Percentiles rank a stretch among this genome's conserved stretches.
Evolutionary conservation across 805 yeast species (phyloP).

Genomic region (Wickerhamia fluorescens): DNA sequence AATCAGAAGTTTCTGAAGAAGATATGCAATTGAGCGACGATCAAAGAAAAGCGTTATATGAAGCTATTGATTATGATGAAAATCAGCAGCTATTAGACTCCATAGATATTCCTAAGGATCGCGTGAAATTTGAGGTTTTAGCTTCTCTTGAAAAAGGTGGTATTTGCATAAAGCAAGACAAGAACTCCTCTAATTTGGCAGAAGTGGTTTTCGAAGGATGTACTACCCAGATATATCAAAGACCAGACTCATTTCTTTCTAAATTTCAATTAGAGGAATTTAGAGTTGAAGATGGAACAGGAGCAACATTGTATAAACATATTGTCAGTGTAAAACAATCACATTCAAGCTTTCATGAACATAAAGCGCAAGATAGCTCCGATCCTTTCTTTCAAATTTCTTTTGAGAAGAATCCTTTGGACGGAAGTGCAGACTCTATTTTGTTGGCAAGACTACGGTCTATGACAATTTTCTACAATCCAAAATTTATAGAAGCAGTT

Average conservation of each 20-base stretch:
- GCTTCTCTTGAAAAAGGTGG: constrained; percentile 75
- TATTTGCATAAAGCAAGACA: constrained; percentile 45
- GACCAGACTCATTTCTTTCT: constrained; percentile 71
- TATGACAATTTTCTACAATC: constrained; percentile 85
- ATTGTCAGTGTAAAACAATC: constrained; percentile 73
- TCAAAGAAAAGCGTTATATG: constrained; percentile 82
- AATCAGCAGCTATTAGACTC: constrained; percentile 42
- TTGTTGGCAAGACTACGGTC: constrained; percentile 70
- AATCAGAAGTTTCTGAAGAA: constrained; percentile 31
- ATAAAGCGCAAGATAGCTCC: constrained; percentile 8
- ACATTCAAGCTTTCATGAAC: constrained; percentile 31
- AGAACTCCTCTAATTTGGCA: constrained; percentile 48
- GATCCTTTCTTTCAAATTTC: constrained; percentile 77
- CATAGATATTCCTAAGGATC: constrained; percentile 64
- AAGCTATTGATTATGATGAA: constrained; percentile 89
- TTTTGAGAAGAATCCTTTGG: constrained; percentile 83
- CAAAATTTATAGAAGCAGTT: constrained; percentile 72
- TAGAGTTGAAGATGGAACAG: constrained; percentile 81
- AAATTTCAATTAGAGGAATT: constrained; percentile 75
- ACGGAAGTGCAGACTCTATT: constrained; percentile 74
- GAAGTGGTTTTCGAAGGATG: constrained; percentile 81
- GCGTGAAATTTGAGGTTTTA: constrained; percentile 58
- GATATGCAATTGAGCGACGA: constrained; percentile 60
- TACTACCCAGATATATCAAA: constrained; percentile 59
- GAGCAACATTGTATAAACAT: constrained; percentile 72